Percentiles rank a stretch among this genome's conserved stretches.
Conservation (phyloP, 2,329 filamentous ascomycete species). For the Thielaviopsis populi region DNA sequence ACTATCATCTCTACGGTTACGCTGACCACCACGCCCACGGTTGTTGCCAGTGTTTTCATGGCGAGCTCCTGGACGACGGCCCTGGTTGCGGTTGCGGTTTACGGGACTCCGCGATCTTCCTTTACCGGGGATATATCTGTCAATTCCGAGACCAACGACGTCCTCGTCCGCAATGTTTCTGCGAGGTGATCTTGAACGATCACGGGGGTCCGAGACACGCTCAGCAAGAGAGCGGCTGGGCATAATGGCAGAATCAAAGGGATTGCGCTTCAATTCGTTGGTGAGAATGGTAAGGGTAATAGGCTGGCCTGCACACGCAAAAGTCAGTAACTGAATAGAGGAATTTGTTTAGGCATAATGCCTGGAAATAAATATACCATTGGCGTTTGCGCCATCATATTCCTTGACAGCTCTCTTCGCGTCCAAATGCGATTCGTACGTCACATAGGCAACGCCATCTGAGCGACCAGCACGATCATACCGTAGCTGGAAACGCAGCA, state of each 20-base stretch:
- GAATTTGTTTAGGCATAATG: not conserved
- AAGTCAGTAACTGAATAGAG: not conserved
- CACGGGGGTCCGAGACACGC: conserved; percentile 44
- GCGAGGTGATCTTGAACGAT: conserved; percentile 45
- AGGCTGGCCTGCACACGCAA: conserved; percentile 45
- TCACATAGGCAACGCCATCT: conserved; percentile 70
- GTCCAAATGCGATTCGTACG: conserved; percentile 56
- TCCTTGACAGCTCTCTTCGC: conserved; percentile 61
- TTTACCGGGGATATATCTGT: conserved; percentile 59
- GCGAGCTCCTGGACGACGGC: conserved; percentile 36
- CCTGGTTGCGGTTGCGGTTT: conserved; percentile 23
- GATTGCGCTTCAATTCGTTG: conserved; percentile 35
- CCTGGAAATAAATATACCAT: conserved; percentile 35
- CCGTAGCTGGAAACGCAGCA: conserved; percentile 52
- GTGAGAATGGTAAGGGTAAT: conserved; percentile 58
- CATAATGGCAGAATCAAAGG: conserved; percentile 40
- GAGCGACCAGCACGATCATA: conserved; percentile 86
- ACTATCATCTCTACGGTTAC: conserved; percentile 17
- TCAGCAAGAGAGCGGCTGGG: conserved; percentile 44
- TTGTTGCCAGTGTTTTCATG: conserved; percentile 27
- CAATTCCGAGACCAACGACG: conserved; percentile 51
- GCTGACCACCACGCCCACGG: conserved; percentile 25
- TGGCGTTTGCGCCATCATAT: conserved; percentile 81
- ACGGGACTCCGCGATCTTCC: conserved; percentile 43
- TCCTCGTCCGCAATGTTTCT: conserved; percentile 37